phyloP scores from a whole-genome alignment of 176 grass and related monocot genomes.

The Zea luxurians region DNA sequence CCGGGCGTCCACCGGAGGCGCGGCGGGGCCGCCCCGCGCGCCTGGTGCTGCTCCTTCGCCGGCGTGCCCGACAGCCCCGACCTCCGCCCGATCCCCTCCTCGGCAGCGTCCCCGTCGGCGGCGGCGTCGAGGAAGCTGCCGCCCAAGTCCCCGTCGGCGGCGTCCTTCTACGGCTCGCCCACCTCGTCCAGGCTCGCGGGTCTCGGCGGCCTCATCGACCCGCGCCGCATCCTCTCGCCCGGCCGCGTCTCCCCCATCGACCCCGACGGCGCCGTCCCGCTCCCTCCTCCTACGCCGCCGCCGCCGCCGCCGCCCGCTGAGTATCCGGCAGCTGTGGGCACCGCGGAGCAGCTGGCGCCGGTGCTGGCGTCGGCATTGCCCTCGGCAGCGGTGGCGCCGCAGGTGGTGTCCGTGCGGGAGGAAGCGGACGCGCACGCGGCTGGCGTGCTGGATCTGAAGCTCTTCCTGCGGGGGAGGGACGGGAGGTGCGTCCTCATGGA shows the following conservation, averaged over 20 bases:
- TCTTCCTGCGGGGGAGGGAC: slow-evolving; percentile 56
- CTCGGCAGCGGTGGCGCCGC: not conserved
- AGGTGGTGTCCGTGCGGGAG: not conserved
- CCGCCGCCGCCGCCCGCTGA: not conserved
- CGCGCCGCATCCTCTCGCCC: slow-evolving; percentile 72
- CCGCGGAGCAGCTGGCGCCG: not conserved
- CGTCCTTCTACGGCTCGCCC: slow-evolving; percentile 61
- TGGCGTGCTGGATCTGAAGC: slow-evolving; percentile 48
- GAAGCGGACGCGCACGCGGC: not conserved
- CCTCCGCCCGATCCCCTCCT: slow-evolving; percentile 21
- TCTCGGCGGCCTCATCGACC: slow-evolving; percentile 27
- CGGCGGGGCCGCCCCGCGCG: slow-evolving; percentile 27
- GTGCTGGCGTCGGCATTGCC: not conserved
- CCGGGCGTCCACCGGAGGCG: slow-evolving; percentile 14
- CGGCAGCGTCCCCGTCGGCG: slow-evolving; percentile 1
- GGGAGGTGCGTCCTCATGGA: slow-evolving; percentile 62
- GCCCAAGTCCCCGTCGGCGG: not conserved
- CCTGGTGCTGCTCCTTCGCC: slow-evolving; percentile 70
- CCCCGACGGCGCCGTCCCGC: slow-evolving; percentile 37
- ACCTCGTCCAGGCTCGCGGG: slow-evolving; percentile 45
- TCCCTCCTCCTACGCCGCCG: not conserved
- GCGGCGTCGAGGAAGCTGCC: not conserved
- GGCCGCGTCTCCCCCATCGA: slow-evolving; percentile 79
- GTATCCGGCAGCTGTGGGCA: not conserved
- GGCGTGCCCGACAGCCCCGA: slow-evolving; percentile 53